Percentiles rank a stretch among this genome's conserved stretches.
Conservation (phyloP, 2,329 filamentous ascomycete species). For the Beauveria bassiana region DNA sequence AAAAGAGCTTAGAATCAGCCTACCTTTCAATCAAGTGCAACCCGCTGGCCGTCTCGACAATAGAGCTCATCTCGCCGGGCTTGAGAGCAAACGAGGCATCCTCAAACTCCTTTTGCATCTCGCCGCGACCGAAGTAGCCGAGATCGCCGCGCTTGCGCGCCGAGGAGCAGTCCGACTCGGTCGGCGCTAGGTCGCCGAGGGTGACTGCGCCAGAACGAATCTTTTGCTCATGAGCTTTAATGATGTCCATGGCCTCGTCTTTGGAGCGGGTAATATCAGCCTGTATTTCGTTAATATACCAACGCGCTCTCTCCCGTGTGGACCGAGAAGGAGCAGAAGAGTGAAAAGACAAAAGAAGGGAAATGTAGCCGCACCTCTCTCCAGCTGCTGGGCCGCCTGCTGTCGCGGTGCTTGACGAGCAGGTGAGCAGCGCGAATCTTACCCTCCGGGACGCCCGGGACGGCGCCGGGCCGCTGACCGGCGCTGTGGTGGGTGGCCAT, state of each 20-base stretch:
- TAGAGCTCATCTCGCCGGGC: slow-evolving; percentile 74
- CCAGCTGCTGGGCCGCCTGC: slow-evolving; percentile 87
- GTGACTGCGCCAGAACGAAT: slow-evolving; percentile 63
- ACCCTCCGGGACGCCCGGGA: slow-evolving; percentile 46
- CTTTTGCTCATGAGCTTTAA: slow-evolving; percentile 64
- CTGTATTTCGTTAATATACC: slow-evolving; percentile 21
- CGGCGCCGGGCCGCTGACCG: slow-evolving; percentile 33
- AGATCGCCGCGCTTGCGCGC: slow-evolving; percentile 90
- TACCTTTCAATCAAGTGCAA: slow-evolving; percentile 95
- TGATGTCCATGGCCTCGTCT: slow-evolving; percentile 74
- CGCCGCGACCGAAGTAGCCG: slow-evolving; percentile 86
- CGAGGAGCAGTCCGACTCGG: slow-evolving; percentile 92
- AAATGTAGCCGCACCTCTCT: slow-evolving; percentile 49
- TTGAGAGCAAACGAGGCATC: slow-evolving; percentile 88
- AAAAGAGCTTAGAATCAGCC: slow-evolving; percentile 10
- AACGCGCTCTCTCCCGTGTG: neutral
- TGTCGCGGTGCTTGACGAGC: slow-evolving; percentile 86
- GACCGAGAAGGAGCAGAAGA: neutral
- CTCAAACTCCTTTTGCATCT: slow-evolving; percentile 99
- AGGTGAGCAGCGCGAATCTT: slow-evolving; percentile 93
- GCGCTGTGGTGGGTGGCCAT: slow-evolving; percentile 82
- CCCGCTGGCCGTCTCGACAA: slow-evolving; percentile 89
- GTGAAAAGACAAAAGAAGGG: neutral
- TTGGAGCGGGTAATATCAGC: slow-evolving; percentile 80
- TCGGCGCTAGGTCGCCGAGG: slow-evolving; percentile 77